Conservation (phyloP, 805 yeast genomes). For the Cyberlindnera samutprakarnensis region DNA sequence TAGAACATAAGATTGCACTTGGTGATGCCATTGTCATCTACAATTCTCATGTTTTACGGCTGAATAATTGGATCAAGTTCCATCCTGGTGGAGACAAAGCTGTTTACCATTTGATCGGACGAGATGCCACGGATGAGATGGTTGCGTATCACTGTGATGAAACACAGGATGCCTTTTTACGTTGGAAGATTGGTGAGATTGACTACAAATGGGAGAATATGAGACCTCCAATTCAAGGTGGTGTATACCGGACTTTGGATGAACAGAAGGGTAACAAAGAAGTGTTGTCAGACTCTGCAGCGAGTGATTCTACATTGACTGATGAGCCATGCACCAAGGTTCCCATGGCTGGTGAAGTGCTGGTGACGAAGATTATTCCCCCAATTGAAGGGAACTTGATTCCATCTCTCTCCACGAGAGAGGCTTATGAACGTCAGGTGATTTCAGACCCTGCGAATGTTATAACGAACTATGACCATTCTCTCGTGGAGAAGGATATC, state of each 20-base stretch:
- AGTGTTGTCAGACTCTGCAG: neutral
- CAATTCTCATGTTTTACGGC: slow-evolving; percentile 45
- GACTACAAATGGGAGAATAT: slow-evolving; percentile 64
- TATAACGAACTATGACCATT: slow-evolving; percentile 52
- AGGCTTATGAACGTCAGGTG: slow-evolving; percentile 21
- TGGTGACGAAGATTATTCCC: slow-evolving; percentile 35
- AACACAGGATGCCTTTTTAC: slow-evolving; percentile 42
- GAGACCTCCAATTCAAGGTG: slow-evolving; percentile 88
- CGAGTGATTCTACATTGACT: neutral
- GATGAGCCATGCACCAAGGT: neutral
- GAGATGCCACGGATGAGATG: slow-evolving; percentile 91
- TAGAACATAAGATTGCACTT: slow-evolving; percentile 51
- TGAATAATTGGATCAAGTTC: slow-evolving; percentile 60
- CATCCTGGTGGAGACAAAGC: slow-evolving; percentile 94
- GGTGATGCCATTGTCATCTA: slow-evolving; percentile 71
- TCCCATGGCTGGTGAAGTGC: slow-evolving; percentile 33
- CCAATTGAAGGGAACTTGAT: slow-evolving; percentile 42
- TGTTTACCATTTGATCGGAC: slow-evolving; percentile 74
- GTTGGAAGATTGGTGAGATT: slow-evolving; percentile 59
- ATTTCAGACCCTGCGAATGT: slow-evolving; percentile 50
- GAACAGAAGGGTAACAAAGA: slow-evolving; percentile 13
- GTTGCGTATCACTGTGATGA: slow-evolving; percentile 68
- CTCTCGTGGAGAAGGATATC: slow-evolving; percentile 47
- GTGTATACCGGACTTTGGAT: slow-evolving; percentile 31
- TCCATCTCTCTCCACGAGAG: slow-evolving; percentile 30